Evolutionary conservation across 768 basidiomycete genomes (phyloP).

Genomic region (Lentinus brumalis): DNA sequence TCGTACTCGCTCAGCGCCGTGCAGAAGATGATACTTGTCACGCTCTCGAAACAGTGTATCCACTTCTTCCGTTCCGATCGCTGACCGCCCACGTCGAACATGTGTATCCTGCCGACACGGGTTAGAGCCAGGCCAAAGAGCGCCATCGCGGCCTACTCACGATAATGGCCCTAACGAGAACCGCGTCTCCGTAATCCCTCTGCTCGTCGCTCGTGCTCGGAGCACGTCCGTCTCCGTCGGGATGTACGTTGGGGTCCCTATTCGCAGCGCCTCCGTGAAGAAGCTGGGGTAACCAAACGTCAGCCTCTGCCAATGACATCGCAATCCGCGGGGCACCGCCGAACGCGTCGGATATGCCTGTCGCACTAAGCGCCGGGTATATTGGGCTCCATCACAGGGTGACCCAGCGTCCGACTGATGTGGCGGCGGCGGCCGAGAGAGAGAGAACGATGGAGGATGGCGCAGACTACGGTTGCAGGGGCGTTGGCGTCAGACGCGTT

Average conservation of each 20-base stretch:
- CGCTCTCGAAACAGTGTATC: conserved; percentile 73
- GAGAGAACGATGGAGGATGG: not conserved
- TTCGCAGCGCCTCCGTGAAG: conserved; percentile 82
- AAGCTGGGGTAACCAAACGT: conserved; percentile 53
- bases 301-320: not conserved
- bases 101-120: conserved; percentile 47
- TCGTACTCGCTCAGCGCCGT: conserved; percentile 77
- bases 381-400: not conserved
- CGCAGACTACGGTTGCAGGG: too few species aligned
- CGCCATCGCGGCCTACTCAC: conserved; percentile 19
- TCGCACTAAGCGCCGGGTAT: not conserved
- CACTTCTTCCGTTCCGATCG: conserved; percentile 63
- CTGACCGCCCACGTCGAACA: conserved; percentile 78
- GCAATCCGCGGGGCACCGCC: not conserved
- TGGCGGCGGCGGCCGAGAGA: not conserved
- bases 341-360: not conserved
- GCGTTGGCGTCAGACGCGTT: too few species aligned
- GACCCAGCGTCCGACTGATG: not conserved
- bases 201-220: conserved; percentile 85
- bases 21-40: conserved; percentile 79
- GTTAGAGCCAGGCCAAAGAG: not conserved
- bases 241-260: conserved; percentile 77
- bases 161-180: conserved; percentile 65
- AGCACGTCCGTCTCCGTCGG: conserved; percentile 88
- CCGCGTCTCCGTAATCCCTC: conserved; percentile 88